Conservation (phyloP, 495 filamentous ascomycete genomes). For the Ramalina intermedia region DNA sequence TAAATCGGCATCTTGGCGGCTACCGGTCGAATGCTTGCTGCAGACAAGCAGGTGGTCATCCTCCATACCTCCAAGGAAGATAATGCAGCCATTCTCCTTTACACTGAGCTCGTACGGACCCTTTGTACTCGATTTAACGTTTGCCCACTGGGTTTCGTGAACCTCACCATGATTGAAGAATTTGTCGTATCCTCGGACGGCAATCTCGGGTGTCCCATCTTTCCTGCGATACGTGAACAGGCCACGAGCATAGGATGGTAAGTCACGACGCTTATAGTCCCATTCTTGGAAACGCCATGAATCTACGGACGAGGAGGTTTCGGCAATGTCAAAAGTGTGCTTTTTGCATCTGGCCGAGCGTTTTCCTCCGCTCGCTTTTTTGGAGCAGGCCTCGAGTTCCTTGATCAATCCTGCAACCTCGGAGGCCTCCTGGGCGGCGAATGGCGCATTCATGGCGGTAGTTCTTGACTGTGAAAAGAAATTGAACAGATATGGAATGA, state of each 20-base stretch:
- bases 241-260: slow-evolving; percentile 85
- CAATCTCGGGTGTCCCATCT: slow-evolving; percentile 57
- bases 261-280: slow-evolving; percentile 76
- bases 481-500: too few relatives aligned
- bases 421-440: slow-evolving; percentile 46
- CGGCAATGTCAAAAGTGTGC: slow-evolving; percentile 49
- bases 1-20: slow-evolving; percentile 44
- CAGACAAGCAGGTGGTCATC: slow-evolving; percentile 81
- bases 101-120: slow-evolving; percentile 91
- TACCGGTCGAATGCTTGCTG: slow-evolving; percentile 93
- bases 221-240: slow-evolving; percentile 65
- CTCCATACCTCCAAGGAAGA: slow-evolving; percentile 85
- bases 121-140: slow-evolving; percentile 59
- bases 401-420: slow-evolving; percentile 45
- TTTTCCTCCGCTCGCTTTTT: slow-evolving; percentile 31
- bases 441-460: slow-evolving; percentile 26
- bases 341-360: slow-evolving; percentile 55
- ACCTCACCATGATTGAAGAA: slow-evolving; percentile 92
- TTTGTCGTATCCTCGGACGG: slow-evolving; percentile 86
- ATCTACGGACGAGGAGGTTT: slow-evolving; percentile 49
- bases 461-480: not conserved
- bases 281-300: slow-evolving; percentile 90
- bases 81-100: slow-evolving; percentile 98
- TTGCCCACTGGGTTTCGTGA: slow-evolving; percentile 60
- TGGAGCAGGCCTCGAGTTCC: slow-evolving; percentile 37